Evolutionary conservation across 306 rosid species (phyloP), one percentile per base, ranked within the genome.

Genomic region (Cucurbita argyrosperma): DNA sequence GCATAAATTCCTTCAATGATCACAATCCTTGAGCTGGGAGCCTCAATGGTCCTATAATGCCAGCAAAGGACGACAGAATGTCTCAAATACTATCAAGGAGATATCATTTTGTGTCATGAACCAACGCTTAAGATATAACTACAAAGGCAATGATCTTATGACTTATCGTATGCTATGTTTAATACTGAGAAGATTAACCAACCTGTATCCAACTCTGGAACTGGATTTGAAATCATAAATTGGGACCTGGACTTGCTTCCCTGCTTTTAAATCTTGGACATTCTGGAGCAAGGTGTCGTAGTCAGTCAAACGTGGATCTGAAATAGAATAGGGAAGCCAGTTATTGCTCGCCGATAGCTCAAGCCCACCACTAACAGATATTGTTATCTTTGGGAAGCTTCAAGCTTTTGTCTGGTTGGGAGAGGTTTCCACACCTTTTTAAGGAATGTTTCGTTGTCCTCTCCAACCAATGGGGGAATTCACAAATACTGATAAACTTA

Each of bases 261-360:
- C 96, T 72, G 82, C 96, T 83, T 90, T 91, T 62, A 95, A 79
- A 82, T 87, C 99, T n/a, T 59, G 85, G 76, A 95, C 83, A 85
- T 95, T 95, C 84, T 87, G 96, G 67, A 95, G 96, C 87, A 95
- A 81, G 2, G 96, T 85, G 74, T 91, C 92, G 60, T 91, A 95
- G 85, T 95, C 99, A 69, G 99, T 95, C 89, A 95, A 82, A 78
- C 99, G 99, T 75, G 99, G 99, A 88, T 95, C 99, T 95, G 89
- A 74, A 69, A 65, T 43, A 26, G 9, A 49, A 71, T 35, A 78
- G 71, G 69, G 74, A 80, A 40, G 76, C 45, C 54, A 72, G 54
- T 78, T 71, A 50, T 35, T 5, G 35, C 46, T 16, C 5, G 1
- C 15, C 42, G 16, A 38, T 52, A 40, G 51, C 64, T 3, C 4